Percentiles rank a stretch among this genome's conserved stretches.
phyloP scores from a whole-genome alignment of 768 basidiomycete genomes.

The Sarcodon sp. region DNA sequence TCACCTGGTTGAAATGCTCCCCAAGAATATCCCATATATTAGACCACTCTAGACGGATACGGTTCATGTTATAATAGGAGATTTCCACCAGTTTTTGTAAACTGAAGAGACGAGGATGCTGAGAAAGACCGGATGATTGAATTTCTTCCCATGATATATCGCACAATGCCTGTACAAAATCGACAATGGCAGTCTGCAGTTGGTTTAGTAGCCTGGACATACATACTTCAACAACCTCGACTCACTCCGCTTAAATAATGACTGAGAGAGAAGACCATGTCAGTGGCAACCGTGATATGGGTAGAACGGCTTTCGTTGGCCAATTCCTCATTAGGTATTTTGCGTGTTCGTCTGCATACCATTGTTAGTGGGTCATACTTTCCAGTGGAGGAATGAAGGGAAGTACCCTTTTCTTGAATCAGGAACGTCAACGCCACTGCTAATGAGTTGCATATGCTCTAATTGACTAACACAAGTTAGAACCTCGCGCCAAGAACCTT shows the following conservation, averaged over 20 bases:
- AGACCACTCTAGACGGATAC: slow-evolving; percentile 97
- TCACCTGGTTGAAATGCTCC: slow-evolving; percentile 95
- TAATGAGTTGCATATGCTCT: slow-evolving; percentile 97
- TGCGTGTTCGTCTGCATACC: slow-evolving; percentile 25
- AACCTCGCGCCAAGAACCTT: slow-evolving; percentile 94
- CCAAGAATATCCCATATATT: slow-evolving; percentile 96
- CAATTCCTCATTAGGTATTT: slow-evolving; percentile 80
- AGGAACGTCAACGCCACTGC: slow-evolving; percentile 75
- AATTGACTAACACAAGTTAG: slow-evolving; percentile 95
- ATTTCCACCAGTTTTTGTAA: slow-evolving; percentile 97
- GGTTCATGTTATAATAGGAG: slow-evolving; percentile 98
- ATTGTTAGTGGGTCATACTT: not conserved
- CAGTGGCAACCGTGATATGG: slow-evolving; percentile 96
- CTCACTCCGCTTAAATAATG: slow-evolving; percentile 90
- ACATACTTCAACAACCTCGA: slow-evolving; percentile 4
- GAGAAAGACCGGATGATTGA: slow-evolving; percentile 88
- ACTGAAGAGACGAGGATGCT: slow-evolving; percentile 92
- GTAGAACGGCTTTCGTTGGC: slow-evolving; percentile 96
- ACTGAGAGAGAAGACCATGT: slow-evolving; percentile 97
- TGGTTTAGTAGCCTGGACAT: not conserved
- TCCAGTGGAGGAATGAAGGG: not conserved
- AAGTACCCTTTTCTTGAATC: slow-evolving; percentile 79
- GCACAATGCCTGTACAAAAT: slow-evolving; percentile 92
- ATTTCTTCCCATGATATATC: slow-evolving; percentile 99
- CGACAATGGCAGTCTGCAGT: slow-evolving; percentile 82